Base-by-base conservation (phyloP, 768 basidiomycete genomes). In the Russula brevipes region DNA sequence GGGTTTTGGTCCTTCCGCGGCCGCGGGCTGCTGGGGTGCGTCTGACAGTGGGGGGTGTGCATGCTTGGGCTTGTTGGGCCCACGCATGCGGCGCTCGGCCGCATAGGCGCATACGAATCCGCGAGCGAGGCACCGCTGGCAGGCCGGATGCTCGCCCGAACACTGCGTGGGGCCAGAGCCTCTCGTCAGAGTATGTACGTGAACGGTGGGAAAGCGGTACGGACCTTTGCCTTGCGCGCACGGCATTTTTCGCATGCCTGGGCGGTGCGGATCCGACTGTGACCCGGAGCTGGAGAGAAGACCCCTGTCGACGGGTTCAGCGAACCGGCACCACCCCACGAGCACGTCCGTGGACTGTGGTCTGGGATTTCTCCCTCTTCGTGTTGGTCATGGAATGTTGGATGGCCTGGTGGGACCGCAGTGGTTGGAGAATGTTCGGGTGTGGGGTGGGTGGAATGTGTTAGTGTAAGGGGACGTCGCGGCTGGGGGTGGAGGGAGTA, bases 211-310 rank as follows among this genome's bases (percentile, higher is more conserved):
- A 46, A 17, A 38, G 31, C 1, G 47, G 55, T 0, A 70, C 79
- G 53, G 67, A 88, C 88, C 80, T 90, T 91, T 36, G 86, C 87
- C 72, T 89, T 91, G 54, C 87, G 75, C 0, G 78, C 78, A 14
- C 88, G 80, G 71, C 88, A 89, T 70, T 86, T 86, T 69, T 89
- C 85, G 73, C 88, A 90, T 3, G 87, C 87, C 69, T 89, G 87
- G 0, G 84, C 83, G 0, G 88, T 89, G 54, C 88, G 81, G 36
- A 87, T 73, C 0, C 87, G 80, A 1, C 85, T 81, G 60, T 85
- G 84, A 66, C 87, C 85, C 0, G 83, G 80, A 0, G 83, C 80
- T 16, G 79, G 80, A 71, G 86, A 85, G 69, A 86, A 87, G 47
- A 86, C 81, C n/a, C 85, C 84, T 0, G 86, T 87, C 2, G 77